Percentiles rank a stretch among this genome's conserved stretches.
Conservation (phyloP, 331 rosid genomes). For the Phaseolus coccineus region DNA sequence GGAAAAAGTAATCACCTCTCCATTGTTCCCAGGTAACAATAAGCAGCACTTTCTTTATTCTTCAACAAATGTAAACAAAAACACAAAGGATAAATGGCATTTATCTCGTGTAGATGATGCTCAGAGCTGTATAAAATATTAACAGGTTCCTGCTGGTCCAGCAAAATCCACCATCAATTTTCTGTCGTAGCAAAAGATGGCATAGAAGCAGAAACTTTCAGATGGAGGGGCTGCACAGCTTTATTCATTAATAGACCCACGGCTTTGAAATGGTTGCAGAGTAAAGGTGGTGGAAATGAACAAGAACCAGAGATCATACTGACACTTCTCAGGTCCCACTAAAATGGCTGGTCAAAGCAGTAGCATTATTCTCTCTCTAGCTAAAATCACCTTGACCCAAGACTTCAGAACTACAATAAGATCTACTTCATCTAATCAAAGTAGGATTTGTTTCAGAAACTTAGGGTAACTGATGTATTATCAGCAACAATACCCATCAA, state of each 20-base stretch:
- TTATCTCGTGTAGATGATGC: conserved; percentile 66
- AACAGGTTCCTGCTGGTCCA: conserved; percentile 63
- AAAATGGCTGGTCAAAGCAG: conserved; percentile 48
- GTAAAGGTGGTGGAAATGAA: conserved; percentile 51
- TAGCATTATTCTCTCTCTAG: conserved; percentile 51
- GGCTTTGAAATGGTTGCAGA: conserved; percentile 53
- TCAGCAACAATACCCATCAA: conserved; percentile 62
- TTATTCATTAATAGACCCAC: conserved; percentile 69
- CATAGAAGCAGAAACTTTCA: conserved; percentile 67
- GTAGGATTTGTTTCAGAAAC: conserved; percentile 52
- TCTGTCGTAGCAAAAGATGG: conserved; percentile 59
- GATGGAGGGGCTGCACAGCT: conserved; percentile 75
- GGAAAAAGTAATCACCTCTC: conserved; percentile 73
- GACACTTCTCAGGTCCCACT: conserved; percentile 54
- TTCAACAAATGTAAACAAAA: conserved; percentile 64
- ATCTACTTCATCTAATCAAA: conserved; percentile 64
- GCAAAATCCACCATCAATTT: conserved; percentile 80
- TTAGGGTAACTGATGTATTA: conserved; percentile 48
- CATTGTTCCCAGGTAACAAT: conserved; percentile 65
- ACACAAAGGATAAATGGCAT: conserved; percentile 64
- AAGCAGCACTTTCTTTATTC: conserved; percentile 79
- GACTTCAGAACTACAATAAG: conserved; percentile 47
- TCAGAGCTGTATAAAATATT: conserved; percentile 51
- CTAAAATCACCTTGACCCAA: conserved; percentile 50
- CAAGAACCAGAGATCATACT: conserved; percentile 67